These are phyloP conservation scores for Pseudonectria foliicola DNA, from an alignment of 2,329 filamentous ascomycete genomes.

Conservation along the genomic window DNA sequence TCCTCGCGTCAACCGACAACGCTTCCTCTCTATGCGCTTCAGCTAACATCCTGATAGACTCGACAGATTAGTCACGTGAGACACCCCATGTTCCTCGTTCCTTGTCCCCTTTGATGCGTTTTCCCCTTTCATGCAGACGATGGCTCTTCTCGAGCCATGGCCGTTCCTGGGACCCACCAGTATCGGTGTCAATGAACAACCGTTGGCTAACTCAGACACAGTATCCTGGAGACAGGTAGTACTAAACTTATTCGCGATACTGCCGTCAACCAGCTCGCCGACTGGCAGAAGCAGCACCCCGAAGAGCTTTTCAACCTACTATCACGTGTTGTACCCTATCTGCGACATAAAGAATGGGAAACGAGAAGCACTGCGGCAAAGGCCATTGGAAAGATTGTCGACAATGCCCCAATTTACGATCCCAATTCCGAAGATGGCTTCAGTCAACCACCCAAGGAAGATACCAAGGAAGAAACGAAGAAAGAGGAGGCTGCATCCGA, in stretches of 20 bases:
- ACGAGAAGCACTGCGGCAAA: slow-evolving; percentile 89
- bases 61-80: slow-evolving; percentile 81
- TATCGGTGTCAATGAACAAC: not conserved
- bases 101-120: no score
- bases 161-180: no score
- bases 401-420: slow-evolving; percentile 80
- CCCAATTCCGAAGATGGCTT: slow-evolving; percentile 69
- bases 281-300: slow-evolving; percentile 96
- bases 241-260: slow-evolving; percentile 94
- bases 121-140: no score
- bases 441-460: slow-evolving; percentile 10
- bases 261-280: slow-evolving; percentile 90
- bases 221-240: slow-evolving; percentile 93
- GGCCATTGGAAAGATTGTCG: slow-evolving; percentile 87
- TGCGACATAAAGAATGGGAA: slow-evolving; percentile 94
- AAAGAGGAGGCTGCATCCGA: slow-evolving; percentile 29
- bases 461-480: slow-evolving; percentile 21
- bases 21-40: slow-evolving; percentile 1
- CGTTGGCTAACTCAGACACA: slow-evolving; percentile 31
- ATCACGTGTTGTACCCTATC: slow-evolving; percentile 88
- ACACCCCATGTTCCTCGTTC: slow-evolving; percentile 20
- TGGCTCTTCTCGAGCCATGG: no score
- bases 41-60: slow-evolving; percentile 45
- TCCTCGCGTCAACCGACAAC: no score
- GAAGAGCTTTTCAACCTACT: slow-evolving; percentile 96